These are phyloP conservation scores for Aureobasidium sp. DNA, from an alignment of 2,329 filamentous ascomycete genomes.

Conservation along the genomic window DNA sequence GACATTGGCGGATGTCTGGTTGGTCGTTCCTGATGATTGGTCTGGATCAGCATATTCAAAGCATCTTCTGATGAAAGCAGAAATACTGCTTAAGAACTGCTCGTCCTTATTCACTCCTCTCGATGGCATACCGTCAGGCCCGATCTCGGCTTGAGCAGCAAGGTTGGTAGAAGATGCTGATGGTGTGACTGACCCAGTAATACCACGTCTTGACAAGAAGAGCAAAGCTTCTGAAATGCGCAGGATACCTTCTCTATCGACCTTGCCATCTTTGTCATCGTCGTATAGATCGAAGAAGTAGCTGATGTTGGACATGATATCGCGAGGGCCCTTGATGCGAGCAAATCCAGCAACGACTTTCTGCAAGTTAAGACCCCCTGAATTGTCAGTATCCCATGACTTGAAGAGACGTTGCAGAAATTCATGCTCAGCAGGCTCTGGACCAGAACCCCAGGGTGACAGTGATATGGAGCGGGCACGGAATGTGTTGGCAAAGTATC, in stretches of 20 bases:
- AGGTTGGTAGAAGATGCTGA: constrained; percentile 65
- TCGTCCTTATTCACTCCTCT: constrained; percentile 73
- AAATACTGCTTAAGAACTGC: constrained; percentile 91
- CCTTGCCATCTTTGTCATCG: constrained; percentile 88
- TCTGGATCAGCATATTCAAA: constrained; percentile 99
- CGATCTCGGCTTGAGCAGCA: constrained; percentile 37
- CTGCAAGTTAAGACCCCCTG: constrained; percentile 83
- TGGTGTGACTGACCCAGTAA: constrained; percentile 79
- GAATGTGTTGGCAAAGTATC: constrained; percentile 59
- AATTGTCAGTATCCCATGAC: constrained; percentile 86
- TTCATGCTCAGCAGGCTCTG: constrained; percentile 90
- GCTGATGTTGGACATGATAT: constrained; percentile 98
- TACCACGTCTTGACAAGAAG: constrained; percentile 89
- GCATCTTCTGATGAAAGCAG: constrained; percentile 94
- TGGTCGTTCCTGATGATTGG: constrained; percentile 48
- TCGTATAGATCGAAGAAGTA: constrained; percentile 99
- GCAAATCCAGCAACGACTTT: constrained; percentile 94
- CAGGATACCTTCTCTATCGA: constrained; percentile 95
- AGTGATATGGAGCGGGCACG: constrained; percentile 45
- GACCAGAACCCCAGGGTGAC: constrained; percentile 65
- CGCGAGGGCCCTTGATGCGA: constrained; percentile 89
- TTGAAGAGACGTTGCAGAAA: constrained; percentile 91
- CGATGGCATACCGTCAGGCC: constrained; percentile 38
- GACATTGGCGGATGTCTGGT: constrained; percentile 25
- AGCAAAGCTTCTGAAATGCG: constrained; percentile 94